These are phyloP conservation scores for Fagus crenata DNA, from an alignment of 306 rosid genomes.

Conservation along the genomic window DNA sequence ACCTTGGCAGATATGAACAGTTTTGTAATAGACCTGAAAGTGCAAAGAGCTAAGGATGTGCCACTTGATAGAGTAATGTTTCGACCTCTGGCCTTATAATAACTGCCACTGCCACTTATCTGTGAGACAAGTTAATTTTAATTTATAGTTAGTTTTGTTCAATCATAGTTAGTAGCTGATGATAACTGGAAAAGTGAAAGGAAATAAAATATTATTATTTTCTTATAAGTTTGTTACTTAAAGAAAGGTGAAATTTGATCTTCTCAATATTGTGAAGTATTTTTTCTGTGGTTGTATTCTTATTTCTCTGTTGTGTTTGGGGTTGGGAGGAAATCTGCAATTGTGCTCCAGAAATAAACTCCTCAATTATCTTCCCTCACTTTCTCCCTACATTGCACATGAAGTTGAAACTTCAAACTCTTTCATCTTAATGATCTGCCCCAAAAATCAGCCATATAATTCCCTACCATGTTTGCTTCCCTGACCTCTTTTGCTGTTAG, in stretches of 20 bases:
- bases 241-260: not conserved
- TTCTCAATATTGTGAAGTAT: not conserved
- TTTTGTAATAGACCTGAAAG: constrained; percentile 58
- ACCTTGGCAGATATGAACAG: constrained; percentile 68
- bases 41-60: constrained; percentile 69
- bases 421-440: not conserved
- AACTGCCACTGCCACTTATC: not conserved
- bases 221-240: not conserved
- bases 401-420: not conserved
- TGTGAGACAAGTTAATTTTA: constrained; percentile 18
- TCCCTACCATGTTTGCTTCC: not conserved
- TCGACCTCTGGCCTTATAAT: constrained; percentile 21
- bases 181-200: not conserved
- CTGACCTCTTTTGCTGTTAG: not conserved
- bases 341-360: not conserved
- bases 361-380: not conserved
- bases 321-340: not conserved
- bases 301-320: not conserved
- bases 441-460: not conserved
- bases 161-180: not conserved
- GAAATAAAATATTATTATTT: not conserved
- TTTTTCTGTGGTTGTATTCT: not conserved
- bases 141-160: not conserved
- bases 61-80: constrained; percentile 68
- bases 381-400: not conserved